Percentiles rank a stretch among this genome's conserved stretches.
These are phyloP conservation scores for Pichia sp. DNA, from an alignment of 1,139 yeast species.

Conservation along the genomic window DNA sequence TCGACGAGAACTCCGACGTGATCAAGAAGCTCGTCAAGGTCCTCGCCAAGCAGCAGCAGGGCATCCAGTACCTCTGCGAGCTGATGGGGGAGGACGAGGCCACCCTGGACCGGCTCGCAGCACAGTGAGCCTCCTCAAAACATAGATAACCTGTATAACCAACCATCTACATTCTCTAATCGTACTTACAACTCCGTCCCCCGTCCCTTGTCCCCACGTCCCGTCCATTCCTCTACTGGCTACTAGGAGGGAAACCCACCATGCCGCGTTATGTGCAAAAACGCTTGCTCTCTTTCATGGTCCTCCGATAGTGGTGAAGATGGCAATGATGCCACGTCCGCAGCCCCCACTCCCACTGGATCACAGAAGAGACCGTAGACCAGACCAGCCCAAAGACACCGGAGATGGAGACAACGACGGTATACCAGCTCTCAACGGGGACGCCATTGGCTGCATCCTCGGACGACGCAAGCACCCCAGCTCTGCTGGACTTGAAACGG, in stretches of 20 bases:
- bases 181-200: not conserved
- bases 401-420: constrained; percentile 62
- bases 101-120: constrained; percentile 3
- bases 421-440: constrained; percentile 64
- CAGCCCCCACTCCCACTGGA: too few relatives aligned
- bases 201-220: too few relatives aligned
- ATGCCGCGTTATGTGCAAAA: not conserved
- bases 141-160: not conserved
- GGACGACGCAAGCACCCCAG: constrained; percentile 46
- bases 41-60: constrained; percentile 83
- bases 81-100: constrained; percentile 66
- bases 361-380: not conserved
- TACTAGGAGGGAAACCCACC: too few relatives aligned
- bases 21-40: constrained; percentile 33
- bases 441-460: constrained; percentile 91
- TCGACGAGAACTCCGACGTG: constrained; percentile 23
- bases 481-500: constrained; percentile 58
- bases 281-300: not conserved
- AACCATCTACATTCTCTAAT: not conserved
- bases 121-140: not conserved
- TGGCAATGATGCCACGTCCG: not conserved
- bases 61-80: constrained; percentile 76
- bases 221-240: too few relatives aligned
- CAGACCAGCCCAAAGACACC: not conserved
- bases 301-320: not conserved